Evolutionary conservation across 805 yeast genomes (phyloP), one percentile per base, ranked within the genome.

Genomic region (Candida rishiriensis): DNA sequence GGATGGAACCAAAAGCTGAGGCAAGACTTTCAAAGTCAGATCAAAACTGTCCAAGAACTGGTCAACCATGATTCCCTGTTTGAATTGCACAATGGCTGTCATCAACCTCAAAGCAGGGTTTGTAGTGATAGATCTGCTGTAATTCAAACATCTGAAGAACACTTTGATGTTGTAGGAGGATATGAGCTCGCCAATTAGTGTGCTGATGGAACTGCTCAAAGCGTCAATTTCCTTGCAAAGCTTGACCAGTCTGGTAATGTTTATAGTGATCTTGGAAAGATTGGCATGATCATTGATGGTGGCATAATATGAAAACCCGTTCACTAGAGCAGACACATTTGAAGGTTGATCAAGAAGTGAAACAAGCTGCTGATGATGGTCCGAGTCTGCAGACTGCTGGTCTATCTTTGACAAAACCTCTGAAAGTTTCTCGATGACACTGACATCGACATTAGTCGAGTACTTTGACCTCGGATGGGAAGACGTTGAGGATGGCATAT

Each of bases 41-140:
- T 90, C 97, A 57, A 90, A 85, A 36, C 70, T 61, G 13, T 82
- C 77, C 30, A 81, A 57, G 15, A 90, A 75, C 8, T 77, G 81
- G 41, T 77, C 82, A 2, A 81, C 61, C 39, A 76, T 60, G 2
- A 69, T 62, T 1, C 83, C 80, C 21, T 73, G 65, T 38, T 74
- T 70, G 53, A 72, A 80, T 1, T 61, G 50, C 5, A 79, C 71
- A 26, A 84, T 68, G 38, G 75, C 73, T 15, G 65, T 66, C 50
- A 91, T 60, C 10, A 89, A 54, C 36, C 75, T 62, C n/a, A 88
- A 59, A 3, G 75, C 72, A 1, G 93, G 85, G 42, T 76, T 79
- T 0, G 90, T 79, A 1, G 74, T 57, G 1, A 77, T 69, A 0
- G 85, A 78, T 49, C 81, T 76, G 48, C 72, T 63, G 42, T 78